Base-by-base conservation (phyloP, 108 stramenopile genomes). In the Pseudonitzschia multistriata region DNA sequence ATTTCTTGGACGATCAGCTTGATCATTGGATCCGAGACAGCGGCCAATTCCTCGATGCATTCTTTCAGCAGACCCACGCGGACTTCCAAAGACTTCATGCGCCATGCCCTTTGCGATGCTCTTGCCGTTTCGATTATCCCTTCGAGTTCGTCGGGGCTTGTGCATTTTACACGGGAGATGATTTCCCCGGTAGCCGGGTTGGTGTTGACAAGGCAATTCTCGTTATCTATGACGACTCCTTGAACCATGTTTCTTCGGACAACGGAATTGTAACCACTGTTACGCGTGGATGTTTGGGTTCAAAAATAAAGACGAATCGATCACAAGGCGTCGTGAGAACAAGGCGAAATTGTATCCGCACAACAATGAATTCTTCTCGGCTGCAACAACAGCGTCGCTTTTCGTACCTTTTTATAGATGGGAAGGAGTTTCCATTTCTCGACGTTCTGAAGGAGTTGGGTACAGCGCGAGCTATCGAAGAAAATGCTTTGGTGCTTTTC, bases 181-280 rank as follows among this genome's bases (percentile, higher is more conserved):
- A 88, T 55, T 72, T 89, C 79, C 0, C 85, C 86, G 17, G 86
- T 92, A 21, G 90, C 85, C 13, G 90, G 90, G 61, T 92, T 89
- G 60, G 70, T 82, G 68, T 92, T 89, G 71, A 87, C 63, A 39
- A 92, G 80, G 30, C 48, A 75, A 55, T 68, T 64, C 19, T 74
- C 82, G 49, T 89, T 74, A 64, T 79, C 74, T 42, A 89, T 82
- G 35, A 72, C 24, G 19, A 92, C 86, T 50, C 90, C 90, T 68
- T 92, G 90, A 8, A 78, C 88, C 90, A 92, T 65, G 57, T 2
- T 59, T 33, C 57, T 40, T 3, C 40, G 30, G 28, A 0, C 3
- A 15, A 28, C 35, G 61, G 33, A 11, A 15, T 5, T 35, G 61
- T 13, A 42, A 3, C 35, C 5, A 35, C 29, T 42, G 62, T 14